A percentile compares a stretch with the other conserved stretches of the same genome.
Conservation (phyloP, 139 green algal genomes). For the Volvox reticuliferus region DNA sequence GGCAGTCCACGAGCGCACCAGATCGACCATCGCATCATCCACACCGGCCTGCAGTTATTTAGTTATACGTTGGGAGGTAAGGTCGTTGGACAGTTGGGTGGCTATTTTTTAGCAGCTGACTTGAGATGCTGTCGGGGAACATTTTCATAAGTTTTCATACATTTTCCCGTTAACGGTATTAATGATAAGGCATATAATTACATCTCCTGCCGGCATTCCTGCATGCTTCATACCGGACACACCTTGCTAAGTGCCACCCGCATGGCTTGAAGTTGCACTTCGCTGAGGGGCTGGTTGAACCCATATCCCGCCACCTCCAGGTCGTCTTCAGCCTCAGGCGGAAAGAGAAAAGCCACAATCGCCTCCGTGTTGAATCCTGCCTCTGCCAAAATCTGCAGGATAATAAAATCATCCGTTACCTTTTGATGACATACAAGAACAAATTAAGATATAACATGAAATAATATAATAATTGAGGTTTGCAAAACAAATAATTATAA, state of each 20-base stretch:
- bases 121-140: no score
- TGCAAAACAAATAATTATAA: no score
- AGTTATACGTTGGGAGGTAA: not conserved
- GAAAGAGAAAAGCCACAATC: conserved; percentile 38
- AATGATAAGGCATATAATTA: no score
- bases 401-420: no score
- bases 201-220: no score
- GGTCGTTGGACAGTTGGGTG: no score
- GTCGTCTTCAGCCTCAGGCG: conserved; percentile 8
- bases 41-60: not conserved
- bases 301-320: conserved; percentile 4
- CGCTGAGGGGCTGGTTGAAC: not conserved
- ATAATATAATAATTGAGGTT: no score
- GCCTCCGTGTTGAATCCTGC: conserved; percentile 3
- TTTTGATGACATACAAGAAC: no score
- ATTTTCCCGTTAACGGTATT: no score
- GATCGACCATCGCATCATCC: not conserved
- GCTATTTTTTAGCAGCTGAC: no score
- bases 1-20: conserved; percentile 7
- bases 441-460: no score
- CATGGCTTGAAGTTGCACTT: conserved; percentile 29
- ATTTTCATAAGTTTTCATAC: no score
- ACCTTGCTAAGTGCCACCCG: conserved; percentile 10
- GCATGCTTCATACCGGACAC: not conserved
- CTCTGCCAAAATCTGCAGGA: not conserved